Evolutionary conservation across 257 asterid species (phyloP), one percentile per base, ranked within the genome.

Genomic region (Lycium barbarum): DNA sequence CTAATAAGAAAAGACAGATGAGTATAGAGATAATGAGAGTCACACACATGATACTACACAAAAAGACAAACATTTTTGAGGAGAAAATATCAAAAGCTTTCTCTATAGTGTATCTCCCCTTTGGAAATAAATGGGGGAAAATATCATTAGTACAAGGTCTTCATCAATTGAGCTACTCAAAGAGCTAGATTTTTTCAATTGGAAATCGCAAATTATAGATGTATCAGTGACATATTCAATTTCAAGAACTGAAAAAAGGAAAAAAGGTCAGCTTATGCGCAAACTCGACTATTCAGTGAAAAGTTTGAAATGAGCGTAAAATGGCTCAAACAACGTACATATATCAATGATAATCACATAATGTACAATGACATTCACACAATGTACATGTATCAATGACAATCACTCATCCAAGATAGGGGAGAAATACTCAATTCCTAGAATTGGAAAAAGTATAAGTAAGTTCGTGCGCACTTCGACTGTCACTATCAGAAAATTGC

Each of bases 241-340:
- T 74, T 49, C 6, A 74, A 47, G 40, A 47, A 47, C 49, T 20
- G 1, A 1, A 49, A 22, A 22, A 49, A 22, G 2, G 12, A 4
- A 7, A 1, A 14, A 20, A 0, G 0, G 11, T 12, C 2, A 2
- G 10, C 1, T 49, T 7, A 0, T 11, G 3, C 1, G 13, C 6
- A 22, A 26, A n/a, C n/a, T 73, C 20, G 33, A 49, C 3, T 49
- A 74, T 4, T 14, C 18, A 20, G 53, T 12, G 20, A 7, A 20
- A 3, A 6, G 6, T 0, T 74, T 5, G 0, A 49, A 0, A 26
- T 7, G 49, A 0, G 14, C 0, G 0, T 2, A 47, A 73, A 47
- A 2, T 1, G 12, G 1, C 9, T 20, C 40, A 2, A 20, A 73
- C 1, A 1, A 3, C 4, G 17, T 1, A 59, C 1, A 12, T 6